phyloP scores from a whole-genome alignment of 73 alveolate genomes.

The Paramecium biaurelia region DNA sequence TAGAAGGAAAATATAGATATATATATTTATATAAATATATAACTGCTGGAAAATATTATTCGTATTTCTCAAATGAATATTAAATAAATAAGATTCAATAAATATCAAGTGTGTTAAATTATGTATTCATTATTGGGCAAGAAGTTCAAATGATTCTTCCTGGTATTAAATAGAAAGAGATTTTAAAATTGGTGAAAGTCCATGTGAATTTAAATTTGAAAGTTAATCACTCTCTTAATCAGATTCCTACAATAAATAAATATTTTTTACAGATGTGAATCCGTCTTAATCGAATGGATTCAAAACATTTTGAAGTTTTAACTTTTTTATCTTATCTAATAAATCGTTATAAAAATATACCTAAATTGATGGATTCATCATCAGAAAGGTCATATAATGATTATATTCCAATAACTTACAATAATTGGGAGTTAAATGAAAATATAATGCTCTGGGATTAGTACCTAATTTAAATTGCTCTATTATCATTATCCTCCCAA shows the following conservation, averaged over 20 bases:
- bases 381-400: neutral
- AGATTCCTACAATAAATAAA: neutral
- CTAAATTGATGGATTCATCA: neutral
- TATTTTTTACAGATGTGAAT: neutral
- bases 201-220: neutral
- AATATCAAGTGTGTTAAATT: neutral
- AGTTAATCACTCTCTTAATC: neutral
- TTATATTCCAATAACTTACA: neutral
- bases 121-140: neutral
- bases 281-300: neutral
- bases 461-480: neutral
- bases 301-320: neutral
- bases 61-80: neutral
- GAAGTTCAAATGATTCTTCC: neutral
- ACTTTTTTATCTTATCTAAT: neutral
- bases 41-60: neutral
- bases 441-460: neutral
- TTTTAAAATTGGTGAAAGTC: neutral
- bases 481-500: constrained; percentile 3
- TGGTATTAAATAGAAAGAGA: neutral
- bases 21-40: neutral
- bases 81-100: neutral
- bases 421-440: constrained; percentile 3
- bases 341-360: neutral
- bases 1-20: neutral